Evolutionary conservation across 1,284 basidiomycete species (phyloP).

Genomic region (Trichosporon sp.): DNA sequence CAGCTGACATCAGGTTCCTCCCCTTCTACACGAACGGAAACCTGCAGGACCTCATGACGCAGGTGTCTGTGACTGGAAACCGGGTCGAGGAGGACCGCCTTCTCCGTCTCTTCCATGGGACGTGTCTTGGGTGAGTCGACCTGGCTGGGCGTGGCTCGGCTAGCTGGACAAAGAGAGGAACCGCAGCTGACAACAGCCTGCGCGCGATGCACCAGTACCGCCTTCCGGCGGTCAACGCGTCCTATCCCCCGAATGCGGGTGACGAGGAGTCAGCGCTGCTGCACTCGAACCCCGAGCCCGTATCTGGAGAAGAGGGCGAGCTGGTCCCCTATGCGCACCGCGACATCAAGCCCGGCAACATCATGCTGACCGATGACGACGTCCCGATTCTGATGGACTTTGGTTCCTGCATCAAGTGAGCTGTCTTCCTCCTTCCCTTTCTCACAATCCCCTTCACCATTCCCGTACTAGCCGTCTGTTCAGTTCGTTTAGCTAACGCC

Average conservation of each 20-base stretch:
- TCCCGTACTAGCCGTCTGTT: too few species aligned
- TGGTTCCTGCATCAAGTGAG: constrained; percentile 67
- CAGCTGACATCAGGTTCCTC: constrained; percentile 39
- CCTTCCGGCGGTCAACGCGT: constrained; percentile 49
- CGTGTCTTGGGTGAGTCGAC: constrained; percentile 71
- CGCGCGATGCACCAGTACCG: constrained; percentile 87
- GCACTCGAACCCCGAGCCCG: constrained; percentile 77
- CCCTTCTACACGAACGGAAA: constrained; percentile 66
- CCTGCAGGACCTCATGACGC: constrained; percentile 91
- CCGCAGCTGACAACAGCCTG: constrained; percentile 57
- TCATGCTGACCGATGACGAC: constrained; percentile 94
- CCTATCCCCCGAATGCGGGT: constrained; percentile 40
- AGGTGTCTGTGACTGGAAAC: constrained; percentile 78
- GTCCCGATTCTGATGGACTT: constrained; percentile 97
- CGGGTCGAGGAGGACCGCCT: constrained; percentile 86
- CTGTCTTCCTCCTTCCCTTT: neutral
- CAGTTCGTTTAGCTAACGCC: neutral
- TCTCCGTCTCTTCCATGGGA: constrained; percentile 85
- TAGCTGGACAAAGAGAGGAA: neutral
- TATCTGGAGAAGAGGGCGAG: constrained; percentile 54
- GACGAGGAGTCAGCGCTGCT: constrained; percentile 46
- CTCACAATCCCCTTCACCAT: too few species aligned
- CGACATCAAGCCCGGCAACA: constrained; percentile 95
- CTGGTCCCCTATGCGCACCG: constrained; percentile 91
- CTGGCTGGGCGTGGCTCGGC: neutral